Percentiles rank a stretch among this genome's conserved stretches.
Conservation (phyloP, 1,139 yeast genomes). For the Pichia sp. region DNA sequence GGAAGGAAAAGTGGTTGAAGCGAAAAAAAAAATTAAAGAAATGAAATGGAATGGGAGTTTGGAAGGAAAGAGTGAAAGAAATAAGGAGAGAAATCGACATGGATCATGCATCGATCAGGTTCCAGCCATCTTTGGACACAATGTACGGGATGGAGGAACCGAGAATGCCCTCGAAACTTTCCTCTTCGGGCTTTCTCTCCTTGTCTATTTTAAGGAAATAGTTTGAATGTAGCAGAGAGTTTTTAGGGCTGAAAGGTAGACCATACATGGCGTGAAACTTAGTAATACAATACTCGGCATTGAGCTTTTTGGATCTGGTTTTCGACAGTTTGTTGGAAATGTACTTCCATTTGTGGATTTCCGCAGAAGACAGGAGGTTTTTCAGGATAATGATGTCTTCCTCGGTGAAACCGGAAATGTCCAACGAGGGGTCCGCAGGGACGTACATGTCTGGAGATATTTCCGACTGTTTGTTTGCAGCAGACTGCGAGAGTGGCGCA, state of each 20-base stretch:
- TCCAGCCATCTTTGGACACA: slow-evolving; percentile 31
- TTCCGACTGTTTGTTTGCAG: neutral
- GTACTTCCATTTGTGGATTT: slow-evolving; percentile 33
- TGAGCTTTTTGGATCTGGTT: slow-evolving; percentile 29
- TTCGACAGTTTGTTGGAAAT: slow-evolving; percentile 31
- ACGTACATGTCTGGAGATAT: slow-evolving; percentile 16
- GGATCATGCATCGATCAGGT: slow-evolving; percentile 19
- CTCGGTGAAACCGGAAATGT: slow-evolving; percentile 28
- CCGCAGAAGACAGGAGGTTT: slow-evolving; percentile 30
- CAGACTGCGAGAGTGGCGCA: neutral
- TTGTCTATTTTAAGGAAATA: slow-evolving; percentile 20
- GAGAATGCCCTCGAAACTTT: slow-evolving; percentile 29
- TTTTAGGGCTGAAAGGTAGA: slow-evolving; percentile 29
- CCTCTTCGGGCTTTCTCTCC: slow-evolving; percentile 9
- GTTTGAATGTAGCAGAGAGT: slow-evolving; percentile 22
- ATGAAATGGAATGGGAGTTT: no score
- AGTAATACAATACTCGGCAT: slow-evolving; percentile 28
- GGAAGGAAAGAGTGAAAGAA: neutral
- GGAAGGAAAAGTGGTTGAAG: no score
- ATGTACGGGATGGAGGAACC: slow-evolving; percentile 34
- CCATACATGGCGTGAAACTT: slow-evolving; percentile 33
- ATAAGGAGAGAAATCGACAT: neutral
- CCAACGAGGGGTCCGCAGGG: slow-evolving; percentile 25
- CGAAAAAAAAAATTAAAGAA: no score
- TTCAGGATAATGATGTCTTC: slow-evolving; percentile 30